phyloP scores from a whole-genome alignment of 1,139 yeast species.

The Protomyces lactucae-debilis region DNA sequence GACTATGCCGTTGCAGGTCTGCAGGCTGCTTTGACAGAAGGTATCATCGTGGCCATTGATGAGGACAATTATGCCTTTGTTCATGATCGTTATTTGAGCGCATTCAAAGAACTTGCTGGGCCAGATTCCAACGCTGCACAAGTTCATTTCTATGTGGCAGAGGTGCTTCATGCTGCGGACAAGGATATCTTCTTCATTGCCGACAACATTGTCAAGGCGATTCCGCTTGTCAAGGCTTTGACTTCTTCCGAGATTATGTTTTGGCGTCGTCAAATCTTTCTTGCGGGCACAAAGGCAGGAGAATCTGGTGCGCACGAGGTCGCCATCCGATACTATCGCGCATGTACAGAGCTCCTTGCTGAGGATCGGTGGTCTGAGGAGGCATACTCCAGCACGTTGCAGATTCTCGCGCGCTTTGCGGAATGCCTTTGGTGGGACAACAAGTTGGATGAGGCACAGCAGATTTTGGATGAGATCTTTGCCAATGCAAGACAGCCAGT shows the following conservation, averaged over 20 bases:
- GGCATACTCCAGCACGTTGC: slow-evolving; percentile 27
- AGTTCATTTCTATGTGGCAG: slow-evolving; percentile 29
- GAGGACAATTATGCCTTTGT: slow-evolving; percentile 28
- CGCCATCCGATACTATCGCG: slow-evolving; percentile 25
- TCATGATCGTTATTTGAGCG: slow-evolving; percentile 27
- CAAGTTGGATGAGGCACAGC: slow-evolving; percentile 21
- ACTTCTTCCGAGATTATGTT: neutral
- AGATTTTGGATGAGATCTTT: neutral
- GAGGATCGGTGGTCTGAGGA: slow-evolving; percentile 29
- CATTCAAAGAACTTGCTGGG: slow-evolving; percentile 18
- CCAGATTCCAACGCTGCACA: slow-evolving; percentile 20
- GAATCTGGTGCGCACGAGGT: slow-evolving; percentile 27
- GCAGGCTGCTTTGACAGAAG: slow-evolving; percentile 30
- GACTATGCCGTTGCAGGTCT: slow-evolving; percentile 31
- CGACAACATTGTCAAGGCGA: slow-evolving; percentile 28
- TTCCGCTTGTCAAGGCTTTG: slow-evolving; percentile 27
- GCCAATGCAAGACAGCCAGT: neutral
- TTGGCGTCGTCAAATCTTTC: neutral
- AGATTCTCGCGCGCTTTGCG: slow-evolving; percentile 21
- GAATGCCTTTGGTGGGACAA: slow-evolving; percentile 28
- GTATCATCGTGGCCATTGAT: slow-evolving; percentile 19
- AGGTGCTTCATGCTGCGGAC: slow-evolving; percentile 18
- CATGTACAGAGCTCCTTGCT: slow-evolving; percentile 27
- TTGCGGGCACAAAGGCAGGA: slow-evolving; percentile 22
- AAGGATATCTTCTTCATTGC: slow-evolving; percentile 26